A percentile compares a stretch with the other conserved stretches of the same genome.
phyloP scores from a whole-genome alignment of 495 filamentous ascomycete species.

The Penicillium cosmopolitanum region DNA sequence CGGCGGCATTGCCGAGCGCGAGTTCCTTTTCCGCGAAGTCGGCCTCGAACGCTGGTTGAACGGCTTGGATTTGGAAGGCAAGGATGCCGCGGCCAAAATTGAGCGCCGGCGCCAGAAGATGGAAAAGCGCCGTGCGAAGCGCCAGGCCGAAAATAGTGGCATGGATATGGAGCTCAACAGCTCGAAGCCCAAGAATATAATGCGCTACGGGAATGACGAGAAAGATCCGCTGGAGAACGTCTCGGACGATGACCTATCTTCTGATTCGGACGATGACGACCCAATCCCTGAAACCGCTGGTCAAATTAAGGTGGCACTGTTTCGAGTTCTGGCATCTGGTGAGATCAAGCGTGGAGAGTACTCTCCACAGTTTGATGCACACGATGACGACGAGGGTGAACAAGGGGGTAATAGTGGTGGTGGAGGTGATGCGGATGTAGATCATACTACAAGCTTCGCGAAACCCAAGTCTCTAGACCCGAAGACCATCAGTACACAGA shows the following conservation, averaged over 20 bases:
- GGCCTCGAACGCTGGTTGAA: slow-evolving; percentile 95
- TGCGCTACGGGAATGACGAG: slow-evolving; percentile 77
- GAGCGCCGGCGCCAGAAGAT: slow-evolving; percentile 85
- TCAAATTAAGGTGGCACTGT: slow-evolving; percentile 97
- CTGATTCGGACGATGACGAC: slow-evolving; percentile 79
- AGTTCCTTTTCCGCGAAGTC: slow-evolving; percentile 97
- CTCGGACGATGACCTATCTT: slow-evolving; percentile 68
- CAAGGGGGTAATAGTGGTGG: slow-evolving; percentile 38
- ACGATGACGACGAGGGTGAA: slow-evolving; percentile 82
- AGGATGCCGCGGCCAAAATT: slow-evolving; percentile 84
- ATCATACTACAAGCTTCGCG: slow-evolving; percentile 98
- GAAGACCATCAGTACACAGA: slow-evolving; percentile 96
- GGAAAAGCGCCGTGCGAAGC: slow-evolving; percentile 78
- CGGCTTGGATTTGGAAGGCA: slow-evolving; percentile 87
- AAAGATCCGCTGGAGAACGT: slow-evolving; percentile 73
- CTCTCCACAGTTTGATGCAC: slow-evolving; percentile 95
- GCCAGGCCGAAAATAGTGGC: slow-evolving; percentile 55
- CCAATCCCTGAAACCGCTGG: slow-evolving; percentile 91
- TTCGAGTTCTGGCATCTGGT: slow-evolving; percentile 91
- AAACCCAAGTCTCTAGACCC: slow-evolving; percentile 97
- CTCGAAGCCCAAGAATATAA: slow-evolving; percentile 59
- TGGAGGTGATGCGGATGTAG: slow-evolving; percentile 69
- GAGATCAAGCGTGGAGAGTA: slow-evolving; percentile 98
- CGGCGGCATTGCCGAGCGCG: slow-evolving; percentile 90
- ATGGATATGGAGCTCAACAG: slow-evolving; percentile 53